Percentiles rank a stretch among this genome's conserved stretches.
Evolutionary conservation across 495 filamentous ascomycete species (phyloP).

Genomic region (Apiosordaria backusii): DNA sequence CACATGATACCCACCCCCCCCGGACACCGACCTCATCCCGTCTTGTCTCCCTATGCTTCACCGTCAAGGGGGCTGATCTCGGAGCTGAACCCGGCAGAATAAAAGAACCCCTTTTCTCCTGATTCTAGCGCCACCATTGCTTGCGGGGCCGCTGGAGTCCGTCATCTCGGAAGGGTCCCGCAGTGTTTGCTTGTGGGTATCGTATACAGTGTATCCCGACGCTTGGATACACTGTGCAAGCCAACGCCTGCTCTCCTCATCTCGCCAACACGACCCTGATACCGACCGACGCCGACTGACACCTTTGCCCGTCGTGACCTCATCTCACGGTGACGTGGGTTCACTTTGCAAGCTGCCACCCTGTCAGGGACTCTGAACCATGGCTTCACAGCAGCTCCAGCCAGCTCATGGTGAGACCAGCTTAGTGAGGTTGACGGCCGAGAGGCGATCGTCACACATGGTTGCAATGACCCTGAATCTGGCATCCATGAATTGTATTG

Average conservation of each 20-base stretch:
- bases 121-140: slow-evolving; percentile 8
- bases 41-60: background rate
- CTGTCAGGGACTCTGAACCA: background rate
- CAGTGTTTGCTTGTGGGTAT: slow-evolving; percentile 1
- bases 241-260: background rate
- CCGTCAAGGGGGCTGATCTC: background rate
- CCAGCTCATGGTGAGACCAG: background rate
- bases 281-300: background rate
- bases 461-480: background rate
- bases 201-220: slow-evolving; percentile 5
- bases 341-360: slow-evolving; percentile 2
- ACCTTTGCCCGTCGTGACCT: background rate
- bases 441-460: slow-evolving; percentile 1
- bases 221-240: slow-evolving; percentile 6
- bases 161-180: slow-evolving; percentile 6
- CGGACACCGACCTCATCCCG: background rate
- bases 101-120: background rate
- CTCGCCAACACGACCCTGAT: background rate
- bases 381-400: background rate
- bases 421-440: background rate
- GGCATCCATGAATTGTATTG: background rate
- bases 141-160: slow-evolving; percentile 10
- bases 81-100: background rate
- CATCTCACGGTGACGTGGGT: background rate
- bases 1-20: background rate